Percentiles rank a stretch among this genome's conserved stretches.
phyloP scores from a whole-genome alignment of 2,329 filamentous ascomycete species.

The Clonostachys rhizophaga region DNA sequence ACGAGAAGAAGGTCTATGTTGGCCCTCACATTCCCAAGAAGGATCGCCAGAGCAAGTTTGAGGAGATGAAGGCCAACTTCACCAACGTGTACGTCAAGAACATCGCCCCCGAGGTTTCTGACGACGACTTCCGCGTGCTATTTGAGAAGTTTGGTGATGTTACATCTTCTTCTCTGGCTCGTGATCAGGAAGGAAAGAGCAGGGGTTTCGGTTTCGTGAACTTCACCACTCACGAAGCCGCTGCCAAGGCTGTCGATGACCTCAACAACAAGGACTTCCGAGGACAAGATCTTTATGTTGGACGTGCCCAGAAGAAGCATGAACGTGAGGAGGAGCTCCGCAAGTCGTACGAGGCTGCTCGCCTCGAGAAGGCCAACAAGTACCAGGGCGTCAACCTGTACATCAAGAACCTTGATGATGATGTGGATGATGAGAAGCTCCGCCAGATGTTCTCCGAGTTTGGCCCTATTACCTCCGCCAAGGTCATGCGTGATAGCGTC shows the following conservation, averaged over 20 bases:
- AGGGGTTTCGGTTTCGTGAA: slow-evolving; percentile 96
- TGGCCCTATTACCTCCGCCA: slow-evolving; percentile 94
- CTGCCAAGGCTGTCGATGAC: slow-evolving; percentile 80
- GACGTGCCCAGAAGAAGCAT: slow-evolving; percentile 99
- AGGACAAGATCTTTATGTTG: slow-evolving; percentile 94
- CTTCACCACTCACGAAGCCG: slow-evolving; percentile 87
- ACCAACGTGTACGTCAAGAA: slow-evolving; percentile 99
- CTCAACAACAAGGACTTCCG: slow-evolving; percentile 91
- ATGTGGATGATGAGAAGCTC: slow-evolving; percentile 96
- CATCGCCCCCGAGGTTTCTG: slow-evolving; percentile 75
- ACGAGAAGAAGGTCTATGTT: slow-evolving; percentile 99
- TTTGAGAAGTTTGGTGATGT: slow-evolving; percentile 93
- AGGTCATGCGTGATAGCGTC: slow-evolving; percentile 91
- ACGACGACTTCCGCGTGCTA: slow-evolving; percentile 90
- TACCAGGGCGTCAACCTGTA: slow-evolving; percentile 99
- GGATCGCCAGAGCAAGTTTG: slow-evolving; percentile 99
- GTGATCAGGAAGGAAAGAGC: slow-evolving; percentile 85
- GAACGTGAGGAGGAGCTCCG: slow-evolving; percentile 99
- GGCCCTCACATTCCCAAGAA: slow-evolving; percentile 99
- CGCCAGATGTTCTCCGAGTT: slow-evolving; percentile 88
- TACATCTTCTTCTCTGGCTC: slow-evolving; percentile 90
- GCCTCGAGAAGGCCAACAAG: slow-evolving; percentile 97
- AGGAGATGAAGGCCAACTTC: slow-evolving; percentile 99
- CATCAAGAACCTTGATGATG: slow-evolving; percentile 98
- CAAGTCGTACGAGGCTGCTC: slow-evolving; percentile 97